Base-by-base conservation (phyloP, 2,329 filamentous ascomycete genomes). In the Amesomyces nigricolor region DNA sequence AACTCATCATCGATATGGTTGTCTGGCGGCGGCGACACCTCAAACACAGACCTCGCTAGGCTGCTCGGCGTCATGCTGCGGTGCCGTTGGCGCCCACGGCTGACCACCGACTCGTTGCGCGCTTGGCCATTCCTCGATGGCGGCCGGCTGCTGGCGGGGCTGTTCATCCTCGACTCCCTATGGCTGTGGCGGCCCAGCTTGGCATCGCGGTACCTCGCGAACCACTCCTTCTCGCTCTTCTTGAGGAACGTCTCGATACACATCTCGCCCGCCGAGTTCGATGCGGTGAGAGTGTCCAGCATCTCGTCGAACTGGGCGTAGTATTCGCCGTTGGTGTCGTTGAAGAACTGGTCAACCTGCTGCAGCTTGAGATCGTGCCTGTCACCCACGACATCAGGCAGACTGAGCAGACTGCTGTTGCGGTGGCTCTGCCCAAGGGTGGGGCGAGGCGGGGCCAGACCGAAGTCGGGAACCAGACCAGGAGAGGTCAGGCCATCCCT, bases 191-290 rank as follows among this genome's bases (percentile, higher is more conserved):
- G 75, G 37, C 79, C 80, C 55, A 85, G 76, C 65, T 80, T 81
- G 45, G 79, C 81, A 58, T 81, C 73, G 50, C 81, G 74, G 65
- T 83, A 79, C 32, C 75, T 71, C 53, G 75, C 73, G 63, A 83
- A 87, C 84, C 84, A 87, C 59, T 82, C 76, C 72, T 85, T 86
- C 67, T 87, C 83, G 22, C 80, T 83, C 64, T 81, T 81, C 58
- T 79, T 76, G 11, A 87, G 71, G 65, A 80, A 87, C 40, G 83
- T 76, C 62, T 87, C 84, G 54, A 87, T 85, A 64, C 83, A 87
- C 8, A 86, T 71, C 32, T 78, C 72, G 1, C 71, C 75, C 57
- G 81, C 77, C 0, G 82, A 85, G 57, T 79, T 84, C 58, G 76
- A 73, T 8, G 78, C 81, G 45, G 64, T 68, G 14, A 87, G 71